Evolutionary conservation across 2,329 filamentous ascomycete genomes (phyloP), one percentile per base, ranked within the genome.

Genomic region (Fusarium transvaalense): DNA sequence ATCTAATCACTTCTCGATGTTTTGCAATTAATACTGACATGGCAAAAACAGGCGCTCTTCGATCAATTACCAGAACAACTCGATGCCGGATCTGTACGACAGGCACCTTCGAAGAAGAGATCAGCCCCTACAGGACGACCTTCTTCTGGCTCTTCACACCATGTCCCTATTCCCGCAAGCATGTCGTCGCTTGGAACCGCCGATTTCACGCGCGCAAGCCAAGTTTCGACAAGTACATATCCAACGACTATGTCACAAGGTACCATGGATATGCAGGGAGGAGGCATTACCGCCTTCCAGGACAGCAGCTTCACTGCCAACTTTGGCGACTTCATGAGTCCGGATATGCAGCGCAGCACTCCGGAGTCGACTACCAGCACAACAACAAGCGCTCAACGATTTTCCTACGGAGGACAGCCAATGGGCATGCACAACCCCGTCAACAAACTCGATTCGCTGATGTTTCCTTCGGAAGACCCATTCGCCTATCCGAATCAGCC

Each of bases 401-500:
- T 77, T 34, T 71, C 66, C 6, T 78, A 76, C 52, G 71, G 74
- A 19, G 73, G 77, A 5, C 78, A 79, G 12, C 75, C 75, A 10
- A 69, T 79, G 8, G 71, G 73, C 52, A 54, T 74, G 64, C 61
- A 79, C 46, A 86, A 82, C 71, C 80, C 82, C 6, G 81, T 94
- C 17, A 87, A 91, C 68, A 91, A 92, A 75, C 84, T 94, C 9
- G 90, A 90, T 61, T 88, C 89, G 5, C 88, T 94, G 80, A 94
- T 95, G 90, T 95, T 95, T 74, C 90, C 91, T 2, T 91, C 91
- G 0, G 86, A 88, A 34, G 92, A 95, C 72, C 91, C 92, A 0
- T 91, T 95, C 66, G 91, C 90, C 0, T 96, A 95, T 73, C 92
- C 91, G 0, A 93, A 91, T 73, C 91, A 93, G 68, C 89, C 91